Evolutionary conservation across 2,329 filamentous ascomycete genomes (phyloP).

Genomic region (Penicillium sp.): DNA sequence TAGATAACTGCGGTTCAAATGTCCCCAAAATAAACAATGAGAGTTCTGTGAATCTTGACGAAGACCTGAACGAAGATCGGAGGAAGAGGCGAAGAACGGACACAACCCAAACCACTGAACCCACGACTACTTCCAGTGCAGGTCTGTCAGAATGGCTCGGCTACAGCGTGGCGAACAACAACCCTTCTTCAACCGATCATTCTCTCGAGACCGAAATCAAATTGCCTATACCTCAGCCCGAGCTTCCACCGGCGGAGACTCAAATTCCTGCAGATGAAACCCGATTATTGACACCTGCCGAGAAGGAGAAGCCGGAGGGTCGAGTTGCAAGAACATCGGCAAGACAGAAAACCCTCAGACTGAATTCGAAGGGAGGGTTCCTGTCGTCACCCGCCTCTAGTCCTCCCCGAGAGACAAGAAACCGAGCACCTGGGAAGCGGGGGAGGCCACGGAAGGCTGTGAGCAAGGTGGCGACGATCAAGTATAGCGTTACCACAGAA

Average conservation of each 20-base stretch:
- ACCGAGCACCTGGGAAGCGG: slow-evolving; percentile 22
- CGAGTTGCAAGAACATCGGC: slow-evolving; percentile 31
- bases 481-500: slow-evolving; percentile 49
- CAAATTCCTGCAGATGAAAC: background rate
- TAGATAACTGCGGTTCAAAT: background rate
- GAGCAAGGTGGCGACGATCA: slow-evolving; percentile 45
- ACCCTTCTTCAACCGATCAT: background rate
- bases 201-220: background rate
- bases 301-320: background rate
- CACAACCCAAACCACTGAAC: slow-evolving; percentile 8
- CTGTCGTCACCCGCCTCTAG: slow-evolving; percentile 31
- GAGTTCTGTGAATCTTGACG: slow-evolving; percentile 10
- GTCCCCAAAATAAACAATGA: background rate
- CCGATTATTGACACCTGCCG: background rate
- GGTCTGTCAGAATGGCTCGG: slow-evolving; percentile 16
- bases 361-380: slow-evolving; percentile 39
- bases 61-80: slow-evolving; percentile 28
- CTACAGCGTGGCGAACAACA: background rate
- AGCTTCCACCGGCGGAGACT: slow-evolving; percentile 1
- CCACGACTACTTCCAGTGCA: slow-evolving; percentile 3
- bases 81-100: slow-evolving; percentile 32
- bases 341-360: slow-evolving; percentile 40
- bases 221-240: background rate
- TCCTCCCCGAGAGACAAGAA: slow-evolving; percentile 14
- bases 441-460: slow-evolving; percentile 26